A percentile compares a stretch with the other conserved stretches of the same genome.
Evolutionary conservation across 2,329 filamentous ascomycete genomes (phyloP).

Genomic region (Penicillium italicum): DNA sequence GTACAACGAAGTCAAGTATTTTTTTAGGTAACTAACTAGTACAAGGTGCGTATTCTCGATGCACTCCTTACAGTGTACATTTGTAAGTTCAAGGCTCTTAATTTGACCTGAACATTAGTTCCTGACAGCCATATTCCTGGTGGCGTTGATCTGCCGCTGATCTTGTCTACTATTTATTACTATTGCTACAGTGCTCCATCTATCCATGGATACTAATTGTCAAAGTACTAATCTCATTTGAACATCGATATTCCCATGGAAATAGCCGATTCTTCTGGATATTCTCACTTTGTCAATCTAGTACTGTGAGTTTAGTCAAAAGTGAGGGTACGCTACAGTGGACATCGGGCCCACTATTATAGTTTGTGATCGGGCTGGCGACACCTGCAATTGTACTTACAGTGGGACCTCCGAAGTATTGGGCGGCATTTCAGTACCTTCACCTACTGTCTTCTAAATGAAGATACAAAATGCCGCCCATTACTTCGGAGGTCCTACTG

Average conservation of each 20-base stretch:
- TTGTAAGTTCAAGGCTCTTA: too few species aligned
- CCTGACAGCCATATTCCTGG: conserved; percentile 2
- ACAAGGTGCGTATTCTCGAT: too few species aligned
- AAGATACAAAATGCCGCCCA: too few species aligned
- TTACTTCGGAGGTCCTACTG: too few species aligned
- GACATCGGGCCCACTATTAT: conserved; percentile 14
- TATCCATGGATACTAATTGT: background rate
- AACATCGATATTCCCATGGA: background rate
- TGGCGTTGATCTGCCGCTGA: conserved; percentile 5
- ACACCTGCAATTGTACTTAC: conserved; percentile 5
- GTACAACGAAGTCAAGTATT: too few species aligned
- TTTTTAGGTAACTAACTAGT: too few species aligned
- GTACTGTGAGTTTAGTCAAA: conserved; percentile 2
- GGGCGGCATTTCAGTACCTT: too few species aligned
- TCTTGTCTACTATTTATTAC: background rate
- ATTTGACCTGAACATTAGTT: too few species aligned
- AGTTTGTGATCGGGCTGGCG: conserved; percentile 18
- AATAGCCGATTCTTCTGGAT: background rate
- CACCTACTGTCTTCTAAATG: too few species aligned
- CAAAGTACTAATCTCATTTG: background rate
- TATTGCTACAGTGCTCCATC: background rate
- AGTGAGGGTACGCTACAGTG: background rate
- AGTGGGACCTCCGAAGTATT: too few species aligned
- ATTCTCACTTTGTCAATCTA: background rate
- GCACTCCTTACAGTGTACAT: too few species aligned